Evolutionary conservation across 148 eudicot species (phyloP).

Genomic region (Talinum fruticosum): DNA sequence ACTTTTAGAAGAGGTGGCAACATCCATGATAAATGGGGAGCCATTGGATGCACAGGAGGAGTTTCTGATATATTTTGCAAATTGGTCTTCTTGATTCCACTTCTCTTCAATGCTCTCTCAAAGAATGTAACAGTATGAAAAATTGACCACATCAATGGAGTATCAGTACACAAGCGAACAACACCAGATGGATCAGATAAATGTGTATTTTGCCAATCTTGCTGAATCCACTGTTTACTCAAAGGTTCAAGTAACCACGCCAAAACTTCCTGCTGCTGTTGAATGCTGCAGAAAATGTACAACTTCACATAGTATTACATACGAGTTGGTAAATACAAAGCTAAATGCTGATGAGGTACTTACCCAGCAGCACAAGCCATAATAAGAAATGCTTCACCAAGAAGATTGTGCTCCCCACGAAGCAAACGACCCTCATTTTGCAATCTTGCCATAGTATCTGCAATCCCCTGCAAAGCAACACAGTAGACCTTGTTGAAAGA

Average conservation of each 20-base stretch:
- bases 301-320: conserved; percentile 5
- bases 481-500: background rate
- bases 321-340: conserved; percentile 8
- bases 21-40: conserved; percentile 93
- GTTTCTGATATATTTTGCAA: conserved; percentile 39
- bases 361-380: conserved; percentile 99
- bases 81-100: conserved; percentile 62
- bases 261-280: conserved; percentile 97
- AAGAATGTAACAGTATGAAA: conserved; percentile 95
- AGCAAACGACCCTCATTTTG: conserved; percentile 84
- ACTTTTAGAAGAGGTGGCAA: conserved; percentile 94
- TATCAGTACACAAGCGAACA: conserved; percentile 72
- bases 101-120: conserved; percentile 95
- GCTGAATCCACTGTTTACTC: conserved; percentile 82
- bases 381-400: conserved; percentile 92
- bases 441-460: conserved; percentile 79
- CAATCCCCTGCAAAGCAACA: conserved; percentile 56
- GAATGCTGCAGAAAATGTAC: conserved; percentile 48
- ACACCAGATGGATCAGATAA: conserved; percentile 79
- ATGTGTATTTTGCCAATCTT: conserved; percentile 88
- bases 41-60: conserved; percentile 68
- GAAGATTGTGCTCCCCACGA: conserved; percentile 93
- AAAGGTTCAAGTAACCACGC: conserved; percentile 97
- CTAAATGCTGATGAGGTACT: conserved; percentile 17
- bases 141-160: conserved; percentile 92